Evolutionary conservation across 345 rosid genomes (phyloP).

Genomic region (Noccaea caerulescens): DNA sequence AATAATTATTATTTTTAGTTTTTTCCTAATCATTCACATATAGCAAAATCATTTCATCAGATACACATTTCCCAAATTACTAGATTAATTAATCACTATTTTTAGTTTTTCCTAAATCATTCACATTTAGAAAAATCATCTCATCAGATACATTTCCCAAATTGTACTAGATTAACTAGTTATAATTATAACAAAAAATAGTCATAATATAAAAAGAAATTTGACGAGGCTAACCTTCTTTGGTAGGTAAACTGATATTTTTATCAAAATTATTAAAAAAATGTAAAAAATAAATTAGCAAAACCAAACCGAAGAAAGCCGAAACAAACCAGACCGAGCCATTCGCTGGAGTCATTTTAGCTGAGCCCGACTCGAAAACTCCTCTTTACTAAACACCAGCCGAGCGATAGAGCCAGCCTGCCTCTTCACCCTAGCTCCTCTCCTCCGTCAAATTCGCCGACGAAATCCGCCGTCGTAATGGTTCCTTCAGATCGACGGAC

Average conservation of each 20-base stretch:
- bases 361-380: constrained; percentile 38
- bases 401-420: constrained; percentile 48
- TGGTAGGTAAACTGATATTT: background rate
- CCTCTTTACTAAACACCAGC: constrained; percentile 44
- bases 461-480: constrained; percentile 19
- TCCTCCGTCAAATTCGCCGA: constrained; percentile 36
- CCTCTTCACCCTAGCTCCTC: constrained; percentile 21
- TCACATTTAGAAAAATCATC: no score
- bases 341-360: constrained; percentile 48
- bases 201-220: no score
- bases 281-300: background rate
- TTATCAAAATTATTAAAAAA: background rate
- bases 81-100: background rate
- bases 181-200: background rate
- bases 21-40: background rate
- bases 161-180: background rate
- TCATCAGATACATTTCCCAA: no score
- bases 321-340: constrained; percentile 45
- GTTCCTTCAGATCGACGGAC: background rate
- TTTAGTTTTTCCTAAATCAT: no score
- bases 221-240: no score
- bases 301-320: constrained; percentile 17
- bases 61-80: background rate
- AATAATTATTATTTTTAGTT: no score
- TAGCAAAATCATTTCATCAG: background rate